Base-by-base conservation (phyloP, 1,139 yeast genomes). In the Scheffersomyces segobiensis region DNA sequence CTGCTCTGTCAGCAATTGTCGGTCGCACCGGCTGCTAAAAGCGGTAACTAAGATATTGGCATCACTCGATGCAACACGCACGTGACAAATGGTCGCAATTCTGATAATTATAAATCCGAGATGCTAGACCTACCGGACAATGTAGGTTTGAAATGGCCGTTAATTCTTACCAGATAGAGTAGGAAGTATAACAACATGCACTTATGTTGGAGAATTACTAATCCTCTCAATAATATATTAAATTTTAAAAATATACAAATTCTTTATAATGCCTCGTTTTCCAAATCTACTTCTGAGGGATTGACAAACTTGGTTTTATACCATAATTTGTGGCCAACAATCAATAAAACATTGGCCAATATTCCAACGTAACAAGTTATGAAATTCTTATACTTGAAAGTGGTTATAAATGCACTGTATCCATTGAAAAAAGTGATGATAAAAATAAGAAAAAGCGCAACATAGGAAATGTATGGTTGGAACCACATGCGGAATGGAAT, bases 371-470 rank as follows among this genome's bases (percentile, higher is more conserved):
- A 62, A 24, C 59, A 54, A 8, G 65, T 62, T 18, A 63, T 60
- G 50, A 62, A 62, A 8, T 48, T 47, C 52, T 62, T 61, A 52
- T 62, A 62, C n/a, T 62, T 51, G 51, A 62, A 62, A 19, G 53
- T 61, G 56, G 76, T 74, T 53, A 68, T 62, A 56, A 69, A 70
- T 6, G 68, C 69, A 52, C 62, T 67, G 56, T 65, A 69, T 17
- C 72, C 71, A 52, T 69, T 69, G 57, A 68, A 67, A 39, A 69
- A 53, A 3, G 67, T 63, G 42, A 70, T 62, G 18, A 70, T 52
- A 10, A 59, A 53, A 47, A 65, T 58, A 53, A 69, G 66, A 17
- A 62, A 55, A 3, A 64, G 57, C 19, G 68, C 67, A 39, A 66
- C 55, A 55, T 68, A 70, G 4, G 70, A 66, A 17, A 63, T 61